A percentile compares a stretch with the other conserved stretches of the same genome.
phyloP scores from a whole-genome alignment of 2,329 filamentous ascomycete species.

The Aspergillus tubingensis region DNA sequence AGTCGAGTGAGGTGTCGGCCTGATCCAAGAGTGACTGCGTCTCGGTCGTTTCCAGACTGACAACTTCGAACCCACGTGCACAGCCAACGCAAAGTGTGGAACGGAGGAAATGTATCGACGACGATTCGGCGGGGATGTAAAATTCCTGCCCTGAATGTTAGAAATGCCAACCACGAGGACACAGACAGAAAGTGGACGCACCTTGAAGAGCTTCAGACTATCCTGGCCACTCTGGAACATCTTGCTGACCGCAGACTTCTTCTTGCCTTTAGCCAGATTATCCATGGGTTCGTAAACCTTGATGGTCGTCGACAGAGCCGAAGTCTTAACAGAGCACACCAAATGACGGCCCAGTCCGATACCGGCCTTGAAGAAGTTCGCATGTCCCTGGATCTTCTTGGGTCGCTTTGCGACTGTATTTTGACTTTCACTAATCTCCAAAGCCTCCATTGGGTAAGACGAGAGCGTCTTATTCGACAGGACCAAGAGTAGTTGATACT shows the following conservation, averaged over 20 bases:
- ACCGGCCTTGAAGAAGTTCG: conserved; percentile 97
- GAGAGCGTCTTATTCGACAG: conserved; percentile 90
- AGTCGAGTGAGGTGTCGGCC: conserved; percentile 95
- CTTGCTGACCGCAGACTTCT: conserved; percentile 91
- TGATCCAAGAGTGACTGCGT: conserved; percentile 96
- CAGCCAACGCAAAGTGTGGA: conserved; percentile 96
- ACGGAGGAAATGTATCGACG: conserved; percentile 95
- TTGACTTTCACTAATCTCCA: conserved; percentile 76
- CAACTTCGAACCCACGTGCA: conserved; percentile 93
- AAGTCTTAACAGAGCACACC: conserved; percentile 95
- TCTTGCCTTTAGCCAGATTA: conserved; percentile 87
- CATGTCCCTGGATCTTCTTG: conserved; percentile 95
- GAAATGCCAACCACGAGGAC: conserved; percentile 6
- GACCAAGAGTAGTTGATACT: conserved; percentile 88
- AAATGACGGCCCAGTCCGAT: conserved; percentile 92
- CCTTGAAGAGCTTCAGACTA: conserved; percentile 90
- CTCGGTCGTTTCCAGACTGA: conserved; percentile 94
- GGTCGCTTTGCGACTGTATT: conserved; percentile 78
- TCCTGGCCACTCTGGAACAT: conserved; percentile 95
- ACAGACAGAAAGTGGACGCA: conserved; percentile 28
- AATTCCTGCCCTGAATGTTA: conserved; percentile 66
- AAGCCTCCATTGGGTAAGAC: conserved; percentile 82
- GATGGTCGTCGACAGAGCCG: conserved; percentile 89
- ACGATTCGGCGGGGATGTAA: conserved; percentile 98
- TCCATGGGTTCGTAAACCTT: conserved; percentile 99